Evolutionary conservation across 2,329 filamentous ascomycete genomes (phyloP).

Genomic region (Pseudocercospora macadamiae): DNA sequence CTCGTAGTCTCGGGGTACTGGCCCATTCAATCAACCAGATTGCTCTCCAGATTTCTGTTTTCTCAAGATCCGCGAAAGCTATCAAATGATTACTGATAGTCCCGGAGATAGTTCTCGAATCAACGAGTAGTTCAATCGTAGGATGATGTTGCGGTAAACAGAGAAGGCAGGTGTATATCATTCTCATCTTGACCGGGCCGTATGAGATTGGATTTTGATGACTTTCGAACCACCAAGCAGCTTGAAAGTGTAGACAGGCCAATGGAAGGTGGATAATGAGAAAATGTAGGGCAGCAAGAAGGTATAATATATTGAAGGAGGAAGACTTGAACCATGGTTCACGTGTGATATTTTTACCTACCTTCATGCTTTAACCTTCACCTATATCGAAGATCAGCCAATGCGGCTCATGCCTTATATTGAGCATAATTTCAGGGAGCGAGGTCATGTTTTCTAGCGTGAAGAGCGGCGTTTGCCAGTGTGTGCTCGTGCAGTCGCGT

Average conservation of each 20-base stretch:
- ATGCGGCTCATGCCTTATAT: neutral
- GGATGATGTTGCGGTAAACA: neutral
- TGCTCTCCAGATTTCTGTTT: no score
- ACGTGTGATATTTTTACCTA: neutral
- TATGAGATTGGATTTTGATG: no score
- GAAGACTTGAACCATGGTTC: neutral
- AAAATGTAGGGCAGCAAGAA: neutral
- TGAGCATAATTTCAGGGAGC: constrained; percentile 6
- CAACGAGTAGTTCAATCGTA: neutral
- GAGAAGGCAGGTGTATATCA: neutral
- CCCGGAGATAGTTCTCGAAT: neutral
- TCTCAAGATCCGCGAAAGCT: neutral
- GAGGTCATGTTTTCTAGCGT: neutral
- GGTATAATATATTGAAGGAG: neutral
- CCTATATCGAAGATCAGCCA: neutral
- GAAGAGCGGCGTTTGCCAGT: neutral
- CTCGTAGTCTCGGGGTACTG: no score
- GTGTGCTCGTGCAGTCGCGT: neutral
- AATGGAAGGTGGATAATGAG: neutral
- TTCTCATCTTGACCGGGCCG: no score
- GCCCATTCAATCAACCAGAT: no score
- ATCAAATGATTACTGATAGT: neutral
- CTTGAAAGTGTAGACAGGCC: no score
- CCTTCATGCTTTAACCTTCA: neutral
- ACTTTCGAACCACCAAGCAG: no score